Base-by-base conservation (phyloP, 257 asterid genomes). In the Fraxinus cuspidata region DNA sequence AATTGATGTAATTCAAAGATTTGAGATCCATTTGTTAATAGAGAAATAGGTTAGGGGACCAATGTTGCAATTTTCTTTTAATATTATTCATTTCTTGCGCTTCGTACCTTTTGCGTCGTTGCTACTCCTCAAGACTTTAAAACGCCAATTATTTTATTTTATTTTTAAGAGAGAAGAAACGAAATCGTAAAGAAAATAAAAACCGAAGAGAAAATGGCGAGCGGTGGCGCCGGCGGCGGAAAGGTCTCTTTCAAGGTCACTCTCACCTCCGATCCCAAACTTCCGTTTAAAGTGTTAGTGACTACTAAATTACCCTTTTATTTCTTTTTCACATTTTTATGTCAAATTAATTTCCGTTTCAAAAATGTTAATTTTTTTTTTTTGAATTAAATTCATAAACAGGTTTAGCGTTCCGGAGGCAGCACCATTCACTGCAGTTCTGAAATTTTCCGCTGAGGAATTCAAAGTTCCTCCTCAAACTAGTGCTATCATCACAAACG, bases 191-290 rank as follows among this genome's bases (percentile, higher is more conserved):
- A 19, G 65, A 6, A 56, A n/a, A 56, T 5, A 19, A n/a, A n/a
- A 38, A 38, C 44, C 13, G 10, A 56, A 56, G n/a, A 25, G 69
- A 63, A 63, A 63, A 63, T 63, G 69, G 87, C 79, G 69, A 63
- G 32, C 35, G 15, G 69, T 3, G 81, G 82, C 49, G 49, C 67
- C 0, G 90, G 87, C 8, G 93, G 97, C 76, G 97, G 98, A 70
- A 94, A 94, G 90, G 99, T 94, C 40, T 94, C 99, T 7, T 94
- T 94, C 89, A 94, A 94, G 85, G 99, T 95, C 70, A 91, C 85
- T 28, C 96, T 95, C 13, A 95, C 99, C 19, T 95, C 99, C 81
- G 99, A 95, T 90, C 99, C 99, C 19, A 93, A 95, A 77, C 93
- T 95, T 28, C 99, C 99, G 47, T 95, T 95, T 88, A 95, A 95